Evolutionary conservation across 441 rosid genomes (phyloP), one percentile per base, ranked within the genome.

Genomic region (Euphorbia schlechtendalii): DNA sequence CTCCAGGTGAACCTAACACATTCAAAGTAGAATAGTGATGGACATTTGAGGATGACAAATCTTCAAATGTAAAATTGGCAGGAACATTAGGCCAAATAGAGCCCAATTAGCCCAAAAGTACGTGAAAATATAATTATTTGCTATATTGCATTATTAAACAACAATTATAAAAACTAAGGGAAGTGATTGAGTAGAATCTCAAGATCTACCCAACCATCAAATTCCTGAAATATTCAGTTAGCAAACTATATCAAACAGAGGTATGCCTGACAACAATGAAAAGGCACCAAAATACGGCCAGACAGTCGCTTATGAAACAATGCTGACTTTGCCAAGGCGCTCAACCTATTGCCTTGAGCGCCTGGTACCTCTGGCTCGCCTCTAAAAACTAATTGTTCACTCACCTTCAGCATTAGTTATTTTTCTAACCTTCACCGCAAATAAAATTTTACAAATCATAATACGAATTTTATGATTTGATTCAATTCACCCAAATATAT

Each of bases 1-100:
- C 98, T 91, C 99, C 99, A 96, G 58, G 99, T 92, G 73, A 96
- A 92, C 99, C 98, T 96, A 63, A 69, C 59, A 73, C 70, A 71
- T 59, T 54, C 63, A 76, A 63, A 64, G 62, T 48, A 27, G 53
- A 56, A 67, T 69, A 49, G 73, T 53, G 53, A 65, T 59, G 28
- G 63, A 55, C 11, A 14, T 0, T 28, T 34, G 32, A 48, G 14
- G 21, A 24, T 13, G 15, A 48, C 32, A 14, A 30, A 30, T 53
- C 3, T 21, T 52, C 34, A 51, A 8, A 30, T 34, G 15, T 51
- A 25, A 34, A 34, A 53, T 13, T 4, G 18, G 46, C 10, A 11
- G 17, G 13, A 40, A 48, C 0, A 48, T 15, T n/a, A 48, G 52
- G 52, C 6, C 18, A 48, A 17, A 4, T 48, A 48, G 52, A 48